These are phyloP conservation scores for Guadua angustifolia DNA, from an alignment of 176 grass and related monocot genomes.

Conservation along the genomic window DNA sequence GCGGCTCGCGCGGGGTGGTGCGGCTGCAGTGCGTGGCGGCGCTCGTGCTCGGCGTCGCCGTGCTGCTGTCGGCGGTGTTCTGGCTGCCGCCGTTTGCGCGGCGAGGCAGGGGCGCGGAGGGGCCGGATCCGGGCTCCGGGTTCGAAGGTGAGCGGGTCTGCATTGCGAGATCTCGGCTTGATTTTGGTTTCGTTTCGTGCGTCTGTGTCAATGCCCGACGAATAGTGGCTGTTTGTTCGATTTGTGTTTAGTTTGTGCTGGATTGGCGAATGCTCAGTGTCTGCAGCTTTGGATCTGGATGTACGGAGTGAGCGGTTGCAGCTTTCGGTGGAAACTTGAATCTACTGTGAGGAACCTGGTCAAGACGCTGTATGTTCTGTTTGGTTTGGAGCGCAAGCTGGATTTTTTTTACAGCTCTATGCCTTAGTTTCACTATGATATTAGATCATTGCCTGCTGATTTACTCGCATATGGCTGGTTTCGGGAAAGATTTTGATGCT, in stretches of 20 bases:
- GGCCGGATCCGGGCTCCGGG: slow-evolving; percentile 39
- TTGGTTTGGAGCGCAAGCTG: not conserved
- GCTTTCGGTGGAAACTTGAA: slow-evolving; percentile 18
- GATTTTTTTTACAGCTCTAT: slow-evolving; percentile 12
- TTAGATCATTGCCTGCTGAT: not conserved
- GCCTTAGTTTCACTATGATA: not conserved
- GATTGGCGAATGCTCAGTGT: not conserved
- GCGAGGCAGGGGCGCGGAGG: slow-evolving; percentile 30
- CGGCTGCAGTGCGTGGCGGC: slow-evolving; percentile 70
- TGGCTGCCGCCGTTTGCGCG: slow-evolving; percentile 79
- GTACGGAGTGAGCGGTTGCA: not conserved
- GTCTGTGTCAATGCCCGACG: not conserved
- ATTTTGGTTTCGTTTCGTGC: not conserved
- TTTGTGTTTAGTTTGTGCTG: not conserved
- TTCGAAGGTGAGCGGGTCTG: slow-evolving; percentile 53
- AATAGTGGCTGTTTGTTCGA: not conserved
- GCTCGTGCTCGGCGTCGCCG: slow-evolving; percentile 64
- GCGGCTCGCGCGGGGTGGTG: not conserved
- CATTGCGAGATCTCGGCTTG: slow-evolving; percentile 42
- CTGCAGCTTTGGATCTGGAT: slow-evolving; percentile 45
- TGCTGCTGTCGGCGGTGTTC: slow-evolving; percentile 87
- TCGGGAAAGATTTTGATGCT: slow-evolving; percentile 5
- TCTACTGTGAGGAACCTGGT: not conserved
- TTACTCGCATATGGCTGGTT: not conserved
- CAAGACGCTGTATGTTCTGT: not conserved